These are phyloP conservation scores for Selenicereus undatus DNA, from an alignment of 148 eudicot genomes.

Conservation along the genomic window DNA sequence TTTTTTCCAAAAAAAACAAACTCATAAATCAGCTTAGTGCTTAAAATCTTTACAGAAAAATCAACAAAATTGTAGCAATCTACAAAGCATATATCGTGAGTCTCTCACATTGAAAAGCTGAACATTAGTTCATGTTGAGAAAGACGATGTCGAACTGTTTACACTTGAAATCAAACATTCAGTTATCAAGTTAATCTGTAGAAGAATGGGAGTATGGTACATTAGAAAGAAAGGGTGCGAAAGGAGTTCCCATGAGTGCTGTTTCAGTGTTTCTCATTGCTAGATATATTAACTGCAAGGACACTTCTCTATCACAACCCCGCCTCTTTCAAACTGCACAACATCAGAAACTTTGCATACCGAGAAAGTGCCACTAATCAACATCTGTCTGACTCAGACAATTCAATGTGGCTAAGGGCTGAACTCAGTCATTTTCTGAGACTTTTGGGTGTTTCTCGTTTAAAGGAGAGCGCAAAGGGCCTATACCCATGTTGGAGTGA, in stretches of 20 bases:
- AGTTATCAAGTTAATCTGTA: too few species aligned
- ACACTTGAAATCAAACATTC: too few species aligned
- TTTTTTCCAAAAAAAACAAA: too few species aligned
- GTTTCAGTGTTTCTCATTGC: slow-evolving; percentile 28
- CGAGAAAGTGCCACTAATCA: background rate
- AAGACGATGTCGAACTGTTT: background rate
- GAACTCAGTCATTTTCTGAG: background rate
- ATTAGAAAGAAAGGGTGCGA: slow-evolving; percentile 8
- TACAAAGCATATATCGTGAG: too few species aligned
- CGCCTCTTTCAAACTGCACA: slow-evolving; percentile 34
- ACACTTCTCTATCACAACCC: slow-evolving; percentile 28
- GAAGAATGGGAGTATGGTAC: too few species aligned
- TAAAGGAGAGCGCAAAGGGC: background rate
- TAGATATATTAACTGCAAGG: slow-evolving; percentile 26
- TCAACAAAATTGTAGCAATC: background rate
- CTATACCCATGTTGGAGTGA: background rate
- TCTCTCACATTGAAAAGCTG: background rate
- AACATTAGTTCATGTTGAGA: background rate
- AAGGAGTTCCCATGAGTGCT: slow-evolving; percentile 24
- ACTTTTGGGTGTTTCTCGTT: background rate
- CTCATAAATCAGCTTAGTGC: background rate
- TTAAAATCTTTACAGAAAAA: background rate
- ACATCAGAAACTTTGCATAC: slow-evolving; percentile 20
- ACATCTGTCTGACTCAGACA: too few species aligned
- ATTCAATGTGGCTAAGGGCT: too few species aligned